phyloP scores from a whole-genome alignment of 2,329 filamentous ascomycete genomes.

The Penicillium hordei region DNA sequence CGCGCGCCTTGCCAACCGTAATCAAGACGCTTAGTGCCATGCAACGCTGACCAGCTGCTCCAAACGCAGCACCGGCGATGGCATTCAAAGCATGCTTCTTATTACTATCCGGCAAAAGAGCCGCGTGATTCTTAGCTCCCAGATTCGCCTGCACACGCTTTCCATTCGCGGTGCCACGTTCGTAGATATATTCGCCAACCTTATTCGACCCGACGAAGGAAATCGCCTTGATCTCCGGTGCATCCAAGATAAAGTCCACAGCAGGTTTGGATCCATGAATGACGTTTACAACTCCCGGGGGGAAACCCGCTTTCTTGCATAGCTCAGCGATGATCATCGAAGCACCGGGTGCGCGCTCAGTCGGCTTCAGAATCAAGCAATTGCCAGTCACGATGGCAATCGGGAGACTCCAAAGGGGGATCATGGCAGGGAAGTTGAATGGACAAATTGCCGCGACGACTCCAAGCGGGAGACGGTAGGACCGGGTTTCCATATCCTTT shows the following conservation, averaged over 20 bases:
- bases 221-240: conserved; percentile 64
- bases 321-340: conserved; percentile 61
- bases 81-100: conserved; percentile 2
- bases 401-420: conserved; percentile 4
- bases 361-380: conserved; percentile 60
- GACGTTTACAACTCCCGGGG: conserved; percentile 1
- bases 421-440: conserved; percentile 57
- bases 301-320: conserved; percentile 55
- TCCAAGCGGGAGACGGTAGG: conserved; percentile 61
- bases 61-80: conserved; percentile 1
- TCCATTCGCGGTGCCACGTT: conserved; percentile 60
- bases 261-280: conserved; percentile 47
- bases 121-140: conserved; percentile 1
- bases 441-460: conserved; percentile 63
- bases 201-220: conserved; percentile 66
- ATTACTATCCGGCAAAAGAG: conserved; percentile 2
- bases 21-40: conserved; percentile 3
- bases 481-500: conserved; percentile 66
- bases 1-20: conserved; percentile 57
- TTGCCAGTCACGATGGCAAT: conserved; percentile 46
- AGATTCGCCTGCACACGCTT: conserved; percentile 30
- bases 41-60: conserved; percentile 2
- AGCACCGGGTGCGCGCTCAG: conserved; percentile 59
- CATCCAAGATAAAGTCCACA: conserved; percentile 65
- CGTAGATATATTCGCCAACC: conserved; percentile 65